Conservation (phyloP, 2,329 filamentous ascomycete genomes). For the Diplodia corticola region DNA sequence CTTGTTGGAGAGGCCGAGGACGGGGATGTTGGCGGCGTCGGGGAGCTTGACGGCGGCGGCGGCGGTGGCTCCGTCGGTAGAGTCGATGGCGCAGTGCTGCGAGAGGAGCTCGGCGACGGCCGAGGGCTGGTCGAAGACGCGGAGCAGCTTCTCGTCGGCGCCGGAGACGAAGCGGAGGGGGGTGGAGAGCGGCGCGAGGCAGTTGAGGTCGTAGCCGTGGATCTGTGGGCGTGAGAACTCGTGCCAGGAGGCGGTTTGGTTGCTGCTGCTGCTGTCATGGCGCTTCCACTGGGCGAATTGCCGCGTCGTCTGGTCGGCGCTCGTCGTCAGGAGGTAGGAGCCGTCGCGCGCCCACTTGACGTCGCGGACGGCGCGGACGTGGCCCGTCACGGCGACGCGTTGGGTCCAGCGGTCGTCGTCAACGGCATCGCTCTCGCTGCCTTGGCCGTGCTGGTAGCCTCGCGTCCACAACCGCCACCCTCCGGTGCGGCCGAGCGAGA, state of each 20-base stretch:
- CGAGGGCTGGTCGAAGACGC: conserved; percentile 88
- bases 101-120: conserved; percentile 75
- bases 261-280: conserved; percentile 7
- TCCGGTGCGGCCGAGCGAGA: conserved; percentile 84
- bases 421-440: conserved; percentile 50
- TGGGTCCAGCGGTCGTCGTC: conserved; percentile 72
- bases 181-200: conserved; percentile 71
- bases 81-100: conserved; percentile 63
- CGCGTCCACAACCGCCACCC: conserved; percentile 81
- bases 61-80: neutral
- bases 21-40: conserved; percentile 91
- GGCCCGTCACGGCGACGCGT: conserved; percentile 75
- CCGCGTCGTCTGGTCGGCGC: conserved; percentile 88
- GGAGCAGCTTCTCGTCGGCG: conserved; percentile 95
- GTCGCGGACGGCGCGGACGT: conserved; percentile 77
- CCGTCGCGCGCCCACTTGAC: conserved; percentile 82
- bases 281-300: conserved; percentile 74
- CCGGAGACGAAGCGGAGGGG: conserved; percentile 83
- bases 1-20: conserved; percentile 94
- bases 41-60: conserved; percentile 53
- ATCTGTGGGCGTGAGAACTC: conserved; percentile 96
- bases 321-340: conserved; percentile 82
- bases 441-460: conserved; percentile 56
- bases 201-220: conserved; percentile 97
- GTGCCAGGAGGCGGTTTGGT: conserved; percentile 74